Evolutionary conservation across 2,329 filamentous ascomycete species (phyloP).

Genomic region (Fusarium albosuccineum): DNA sequence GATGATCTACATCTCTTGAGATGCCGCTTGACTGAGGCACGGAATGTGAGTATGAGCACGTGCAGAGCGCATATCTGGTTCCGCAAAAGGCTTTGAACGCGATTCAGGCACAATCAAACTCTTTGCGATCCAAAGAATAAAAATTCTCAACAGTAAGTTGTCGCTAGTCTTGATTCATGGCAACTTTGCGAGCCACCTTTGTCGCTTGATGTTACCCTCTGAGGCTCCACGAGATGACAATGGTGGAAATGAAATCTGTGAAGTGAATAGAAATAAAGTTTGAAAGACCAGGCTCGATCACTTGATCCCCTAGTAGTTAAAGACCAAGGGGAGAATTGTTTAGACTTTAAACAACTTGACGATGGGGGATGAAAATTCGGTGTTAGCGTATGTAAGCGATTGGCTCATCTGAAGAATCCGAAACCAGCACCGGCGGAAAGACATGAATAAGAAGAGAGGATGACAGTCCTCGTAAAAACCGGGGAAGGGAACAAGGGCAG

Average conservation of each 20-base stretch:
- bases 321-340: neutral
- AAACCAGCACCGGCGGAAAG: neutral
- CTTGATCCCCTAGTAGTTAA: neutral
- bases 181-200: neutral
- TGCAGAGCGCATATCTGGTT: slow-evolving; percentile 7
- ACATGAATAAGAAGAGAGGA: slow-evolving; percentile 2
- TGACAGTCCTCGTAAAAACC: neutral
- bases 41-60: slow-evolving; percentile 5
- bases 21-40: slow-evolving; percentile 2
- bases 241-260: neutral
- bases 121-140: neutral
- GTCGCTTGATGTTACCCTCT: neutral
- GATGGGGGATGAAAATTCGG: neutral
- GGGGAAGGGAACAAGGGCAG: slow-evolving; percentile 7
- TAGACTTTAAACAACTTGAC: neutral
- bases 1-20: slow-evolving; percentile 23
- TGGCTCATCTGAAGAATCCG: neutral
- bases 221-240: neutral
- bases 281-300: neutral
- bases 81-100: neutral
- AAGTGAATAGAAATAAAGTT: neutral
- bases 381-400: slow-evolving; percentile 2
- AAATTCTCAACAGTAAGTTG: too few species aligned
- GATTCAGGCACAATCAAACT: neutral
- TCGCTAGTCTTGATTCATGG: neutral